Evolutionary conservation across 2,329 filamentous ascomycete species (phyloP), one percentile per base, ranked within the genome.

Genomic region (Colletotrichum plurivorum): DNA sequence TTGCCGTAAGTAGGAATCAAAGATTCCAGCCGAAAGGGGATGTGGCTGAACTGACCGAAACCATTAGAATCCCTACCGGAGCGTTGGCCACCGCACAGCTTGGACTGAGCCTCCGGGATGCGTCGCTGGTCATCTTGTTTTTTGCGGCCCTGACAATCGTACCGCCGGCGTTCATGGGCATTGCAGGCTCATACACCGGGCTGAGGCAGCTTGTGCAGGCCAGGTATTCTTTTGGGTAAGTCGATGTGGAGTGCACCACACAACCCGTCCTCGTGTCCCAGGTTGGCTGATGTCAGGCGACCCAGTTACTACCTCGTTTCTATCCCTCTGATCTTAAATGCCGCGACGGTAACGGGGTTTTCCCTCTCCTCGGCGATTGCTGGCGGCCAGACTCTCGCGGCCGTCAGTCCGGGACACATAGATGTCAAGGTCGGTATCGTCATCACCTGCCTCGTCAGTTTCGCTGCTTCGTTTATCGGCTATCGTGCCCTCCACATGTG

Each of bases 181-280:
- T 87, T 1, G 83, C 84, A 12, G 87, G 87, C 0, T 85, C 86
- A 16, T 82, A 83, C 66, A 90, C 87, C 2, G 88, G 88, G 15
- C 82, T 90, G 80, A 81, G 88, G 18, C 88, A 90, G 75, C 84
- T 89, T 74, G 84, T 90, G 6, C 87, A 89, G 72, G 87, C 88
- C n/a, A 82, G 88, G 36, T 90, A 89, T 76, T 85, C 85, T 0
- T 90, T 89, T 73, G 87, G 87, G 81, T 86, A 74, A 73, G 75
- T 55, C 27, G 43, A 12, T 46, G 8, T 20, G 8, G 31, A 36
- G 31, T 10, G 31, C 7, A 36, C 31, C 31, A 36, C 31, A 36
- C 8, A 36, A 36, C 31, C 8, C 31, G 31, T 36, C 31, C 31
- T 36, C 31, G 31, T 36, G 31, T 36, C 9, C 7, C 31, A 36